Conservation (phyloP, 768 basidiomycete species). For the Pleurotus salmoneostramineus region DNA sequence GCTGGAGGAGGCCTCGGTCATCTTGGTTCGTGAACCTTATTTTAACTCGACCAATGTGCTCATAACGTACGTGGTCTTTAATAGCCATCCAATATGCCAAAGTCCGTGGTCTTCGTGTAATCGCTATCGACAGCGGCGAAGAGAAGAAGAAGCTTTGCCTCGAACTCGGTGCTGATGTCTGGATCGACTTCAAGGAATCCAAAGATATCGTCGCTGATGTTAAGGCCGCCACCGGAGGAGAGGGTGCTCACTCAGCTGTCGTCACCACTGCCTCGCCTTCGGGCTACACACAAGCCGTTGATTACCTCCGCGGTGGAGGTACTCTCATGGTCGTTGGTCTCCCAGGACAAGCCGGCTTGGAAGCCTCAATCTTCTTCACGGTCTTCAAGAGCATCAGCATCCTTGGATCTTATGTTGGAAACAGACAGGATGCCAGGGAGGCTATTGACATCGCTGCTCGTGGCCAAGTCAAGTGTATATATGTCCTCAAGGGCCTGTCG, state of each 20-base stretch:
- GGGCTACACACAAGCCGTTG: constrained; percentile 53
- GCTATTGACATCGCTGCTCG: constrained; percentile 71
- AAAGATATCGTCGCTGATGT: constrained; percentile 67
- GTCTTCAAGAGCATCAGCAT: constrained; percentile 62
- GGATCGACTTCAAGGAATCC: constrained; percentile 74
- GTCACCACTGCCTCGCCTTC: constrained; percentile 53
- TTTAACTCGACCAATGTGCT: neutral
- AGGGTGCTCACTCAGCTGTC: constrained; percentile 69
- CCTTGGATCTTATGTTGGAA: constrained; percentile 56
- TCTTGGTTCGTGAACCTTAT: constrained; percentile 42
- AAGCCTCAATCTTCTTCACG: constrained; percentile 68
- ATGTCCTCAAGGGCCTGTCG: constrained; percentile 37
- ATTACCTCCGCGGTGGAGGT: constrained; percentile 73
- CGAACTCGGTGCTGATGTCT: constrained; percentile 66
- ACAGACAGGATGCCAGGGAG: constrained; percentile 81
- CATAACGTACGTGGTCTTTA: neutral
- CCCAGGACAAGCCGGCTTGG: constrained; percentile 56
- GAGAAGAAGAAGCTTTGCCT: constrained; percentile 64
- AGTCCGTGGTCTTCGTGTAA: constrained; percentile 72
- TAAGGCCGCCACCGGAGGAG: constrained; percentile 56
- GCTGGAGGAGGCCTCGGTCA: constrained; percentile 84
- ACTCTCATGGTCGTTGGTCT: constrained; percentile 78
- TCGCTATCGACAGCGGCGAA: constrained; percentile 77
- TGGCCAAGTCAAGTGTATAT: constrained; percentile 67
- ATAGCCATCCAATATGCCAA: constrained; percentile 76